Conservation (phyloP, 805 yeast species). For the Hanseniaspora singularis region DNA sequence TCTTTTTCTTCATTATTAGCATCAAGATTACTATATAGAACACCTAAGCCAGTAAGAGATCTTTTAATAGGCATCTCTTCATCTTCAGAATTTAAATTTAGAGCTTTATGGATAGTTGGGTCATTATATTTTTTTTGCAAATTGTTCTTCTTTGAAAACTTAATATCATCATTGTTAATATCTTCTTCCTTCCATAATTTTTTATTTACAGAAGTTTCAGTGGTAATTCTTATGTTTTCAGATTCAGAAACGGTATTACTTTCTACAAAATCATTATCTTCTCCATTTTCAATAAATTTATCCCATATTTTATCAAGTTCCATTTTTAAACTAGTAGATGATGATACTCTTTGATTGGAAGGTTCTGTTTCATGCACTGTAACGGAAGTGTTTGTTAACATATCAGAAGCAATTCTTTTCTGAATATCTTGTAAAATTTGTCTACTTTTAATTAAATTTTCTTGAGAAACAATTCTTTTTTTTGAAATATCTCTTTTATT, state of each 20-base stretch:
- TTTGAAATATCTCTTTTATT: neutral
- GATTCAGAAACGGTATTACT: too few species aligned
- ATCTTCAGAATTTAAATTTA: slow-evolving; percentile 2
- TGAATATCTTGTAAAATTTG: slow-evolving; percentile 3
- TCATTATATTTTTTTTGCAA: too few species aligned
- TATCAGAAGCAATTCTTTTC: slow-evolving; percentile 7
- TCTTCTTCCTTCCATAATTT: too few species aligned
- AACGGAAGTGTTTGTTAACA: too few species aligned
- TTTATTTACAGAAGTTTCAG: too few species aligned
- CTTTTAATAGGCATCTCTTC: slow-evolving; percentile 4
- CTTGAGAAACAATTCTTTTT: neutral
- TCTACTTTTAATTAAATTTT: neutral
- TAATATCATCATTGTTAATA: too few species aligned
- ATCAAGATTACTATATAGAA: neutral
- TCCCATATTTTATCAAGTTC: slow-evolving; percentile 13
- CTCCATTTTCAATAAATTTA: neutral
- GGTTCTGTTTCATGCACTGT: neutral
- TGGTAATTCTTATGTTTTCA: too few species aligned
- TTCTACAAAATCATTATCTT: too few species aligned
- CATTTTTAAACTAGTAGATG: slow-evolving; percentile 2
- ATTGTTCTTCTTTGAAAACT: too few species aligned
- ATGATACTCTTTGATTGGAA: neutral
- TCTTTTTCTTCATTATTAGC: neutral
- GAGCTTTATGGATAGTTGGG: too few species aligned
- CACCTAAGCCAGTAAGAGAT: slow-evolving; percentile 7